Evolutionary conservation across 371 early-diverging fungal species (phyloP).

Genomic region (Lichtheimia corymbifera): DNA sequence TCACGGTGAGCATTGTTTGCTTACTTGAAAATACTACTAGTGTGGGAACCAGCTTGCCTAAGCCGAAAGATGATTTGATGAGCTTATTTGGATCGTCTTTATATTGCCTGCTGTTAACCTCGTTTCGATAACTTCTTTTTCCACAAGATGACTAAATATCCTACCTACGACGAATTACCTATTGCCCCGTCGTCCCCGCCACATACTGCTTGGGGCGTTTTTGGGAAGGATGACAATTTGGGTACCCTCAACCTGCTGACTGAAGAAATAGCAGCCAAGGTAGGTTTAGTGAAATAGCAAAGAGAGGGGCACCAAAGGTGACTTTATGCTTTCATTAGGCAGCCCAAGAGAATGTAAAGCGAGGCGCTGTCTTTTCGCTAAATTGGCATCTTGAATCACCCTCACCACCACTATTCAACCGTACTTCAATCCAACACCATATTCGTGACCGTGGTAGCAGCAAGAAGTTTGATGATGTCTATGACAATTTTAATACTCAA

Average conservation of each 20-base stretch:
- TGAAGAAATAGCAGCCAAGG: slow-evolving; percentile 29
- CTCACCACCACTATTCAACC: slow-evolving; percentile 25
- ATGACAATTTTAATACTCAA: slow-evolving; percentile 41
- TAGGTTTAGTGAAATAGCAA: slow-evolving; percentile 6
- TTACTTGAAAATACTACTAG: too few species aligned
- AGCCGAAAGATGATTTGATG: too few species aligned
- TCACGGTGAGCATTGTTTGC: too few species aligned
- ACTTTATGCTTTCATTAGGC: slow-evolving; percentile 14
- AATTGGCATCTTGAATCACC: slow-evolving; percentile 44
- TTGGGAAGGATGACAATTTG: slow-evolving; percentile 46
- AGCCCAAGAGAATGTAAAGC: slow-evolving; percentile 13
- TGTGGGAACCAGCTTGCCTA: too few species aligned
- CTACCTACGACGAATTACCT: slow-evolving; percentile 23
- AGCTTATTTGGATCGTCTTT: too few species aligned
- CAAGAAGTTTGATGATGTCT: slow-evolving; percentile 36
- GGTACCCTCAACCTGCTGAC: slow-evolving; percentile 48
- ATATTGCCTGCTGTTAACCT: too few species aligned
- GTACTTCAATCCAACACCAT: slow-evolving; percentile 23
- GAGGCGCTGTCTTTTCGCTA: slow-evolving; percentile 34
- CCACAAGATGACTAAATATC: slow-evolving; percentile 13
- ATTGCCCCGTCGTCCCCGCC: slow-evolving; percentile 23
- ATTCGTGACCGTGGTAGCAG: slow-evolving; percentile 12
- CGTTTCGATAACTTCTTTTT: background rate
- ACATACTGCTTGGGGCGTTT: slow-evolving; percentile 44
- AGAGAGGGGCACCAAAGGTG: background rate